Evolutionary conservation across 345 rosid genomes (phyloP).

Genomic region (Murraya paniculata): DNA sequence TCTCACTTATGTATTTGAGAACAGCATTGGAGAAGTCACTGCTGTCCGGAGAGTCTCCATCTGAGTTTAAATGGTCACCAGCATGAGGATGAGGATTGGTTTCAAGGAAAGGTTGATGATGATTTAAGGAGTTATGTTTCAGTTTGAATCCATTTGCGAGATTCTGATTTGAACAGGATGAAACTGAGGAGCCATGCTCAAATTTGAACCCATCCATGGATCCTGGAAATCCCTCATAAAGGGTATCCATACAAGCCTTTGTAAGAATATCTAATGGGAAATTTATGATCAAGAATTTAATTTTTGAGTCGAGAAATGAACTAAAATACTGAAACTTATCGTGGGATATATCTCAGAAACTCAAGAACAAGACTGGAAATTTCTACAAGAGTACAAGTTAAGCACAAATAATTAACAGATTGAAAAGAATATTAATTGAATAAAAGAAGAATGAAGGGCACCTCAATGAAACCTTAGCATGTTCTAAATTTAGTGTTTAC

Average conservation of each 20-base stretch:
- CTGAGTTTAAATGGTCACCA: constrained; percentile 6
- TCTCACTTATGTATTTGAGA: constrained; percentile 68
- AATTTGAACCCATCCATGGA: constrained; percentile 23
- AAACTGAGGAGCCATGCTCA: constrained; percentile 10
- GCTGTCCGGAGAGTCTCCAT: constrained; percentile 31
- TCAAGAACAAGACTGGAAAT: not conserved
- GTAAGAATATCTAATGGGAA: not conserved
- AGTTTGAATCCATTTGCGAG: constrained; percentile 22
- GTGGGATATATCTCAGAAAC: not conserved
- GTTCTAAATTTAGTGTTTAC: not conserved
- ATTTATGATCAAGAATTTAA: not conserved
- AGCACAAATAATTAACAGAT: not conserved
- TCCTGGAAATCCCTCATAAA: constrained; percentile 15
- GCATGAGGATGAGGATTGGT: constrained; percentile 6
- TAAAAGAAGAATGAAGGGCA: not conserved
- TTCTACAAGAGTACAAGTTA: not conserved
- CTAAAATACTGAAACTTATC: not conserved
- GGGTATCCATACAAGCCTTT: constrained; percentile 24
- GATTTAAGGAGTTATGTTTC: not conserved
- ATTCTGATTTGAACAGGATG: constrained; percentile 18
- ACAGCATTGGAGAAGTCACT: constrained; percentile 34
- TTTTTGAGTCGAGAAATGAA: not conserved
- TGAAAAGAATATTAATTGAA: not conserved
- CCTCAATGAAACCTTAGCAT: not conserved
- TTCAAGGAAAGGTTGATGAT: constrained; percentile 6